Base-by-base conservation (phyloP, 495 filamentous ascomycete species). In the Aspergillus mulundensis region DNA sequence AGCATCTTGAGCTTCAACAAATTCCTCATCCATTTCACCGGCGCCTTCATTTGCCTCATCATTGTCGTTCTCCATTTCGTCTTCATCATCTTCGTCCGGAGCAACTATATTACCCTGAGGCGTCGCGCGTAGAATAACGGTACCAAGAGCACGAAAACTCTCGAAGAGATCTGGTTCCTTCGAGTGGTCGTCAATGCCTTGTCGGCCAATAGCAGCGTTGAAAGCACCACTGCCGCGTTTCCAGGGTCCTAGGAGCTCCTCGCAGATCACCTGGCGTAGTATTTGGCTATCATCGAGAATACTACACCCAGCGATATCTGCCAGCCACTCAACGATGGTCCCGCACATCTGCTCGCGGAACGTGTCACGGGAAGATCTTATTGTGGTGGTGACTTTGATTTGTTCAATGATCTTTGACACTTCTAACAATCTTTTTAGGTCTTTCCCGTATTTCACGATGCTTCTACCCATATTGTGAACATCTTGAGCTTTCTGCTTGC, bases 281-380 rank as follows among this genome's bases (percentile, higher is more conserved):
- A 96, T 85, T 54, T 91, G 79, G 54, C 84, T 80, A 65, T 98
- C 89, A 15, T 80, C 75, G 12, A 92, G 89, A 45, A 93, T 86
- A 62, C 84, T 89, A 68, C 93, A 96, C 19, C 91, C 91, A 4
- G 91, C 79, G 65, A 98, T 95, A 72, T 98, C 95, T 20, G 83
- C 78, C 2, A 98, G 81, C 95, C 95, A 98, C 64, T 97, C 91
- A 53, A 97, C 87, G 59, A 98, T 95, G n/a, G 92, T 93, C 2
- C 85, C 91, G 67, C 91, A 95, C 94, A 98, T 98, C 68, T 97
- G 89, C 72, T 98, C 94, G 56, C 94, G 80, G 75, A 96, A 98
- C 0, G 89, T 97, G 70, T 98, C 94, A 50, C 94, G 79, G 0
- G 95, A 79, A 25, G 95, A 97, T 7, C 94, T 85, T 56, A 98